Conservation (phyloP, 2,329 filamentous ascomycete species). For the Hypomyces rosellus region DNA sequence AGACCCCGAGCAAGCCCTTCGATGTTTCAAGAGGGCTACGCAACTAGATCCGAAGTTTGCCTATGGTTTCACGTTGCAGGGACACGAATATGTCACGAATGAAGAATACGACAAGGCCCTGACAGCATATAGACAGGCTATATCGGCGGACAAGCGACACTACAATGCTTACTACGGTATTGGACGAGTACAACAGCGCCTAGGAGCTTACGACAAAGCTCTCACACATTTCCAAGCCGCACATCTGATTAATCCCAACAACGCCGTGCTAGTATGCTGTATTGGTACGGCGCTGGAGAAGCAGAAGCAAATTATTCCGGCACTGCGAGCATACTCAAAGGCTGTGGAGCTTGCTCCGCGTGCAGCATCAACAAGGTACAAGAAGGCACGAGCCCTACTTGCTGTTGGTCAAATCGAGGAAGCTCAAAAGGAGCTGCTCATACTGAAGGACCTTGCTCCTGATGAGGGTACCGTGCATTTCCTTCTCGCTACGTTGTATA, state of each 20-base stretch:
- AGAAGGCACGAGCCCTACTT: conserved; percentile 83
- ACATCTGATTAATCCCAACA: conserved; percentile 84
- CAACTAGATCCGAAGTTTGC: conserved; percentile 86
- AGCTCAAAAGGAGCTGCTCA: conserved; percentile 74
- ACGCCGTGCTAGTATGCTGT: conserved; percentile 85
- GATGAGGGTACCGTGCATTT: conserved; percentile 97
- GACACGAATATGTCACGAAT: conserved; percentile 90
- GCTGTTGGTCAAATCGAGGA: conserved; percentile 63
- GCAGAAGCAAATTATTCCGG: conserved; percentile 72
- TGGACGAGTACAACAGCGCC: conserved; percentile 75
- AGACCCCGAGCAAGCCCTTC: conserved; percentile 89
- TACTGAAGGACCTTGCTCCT: conserved; percentile 85
- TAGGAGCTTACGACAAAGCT: conserved; percentile 85
- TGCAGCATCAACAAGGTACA: conserved; percentile 80
- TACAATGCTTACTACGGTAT: conserved; percentile 99
- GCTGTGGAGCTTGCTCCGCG: conserved; percentile 77
- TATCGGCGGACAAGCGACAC: conserved; percentile 79
- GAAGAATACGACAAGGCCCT: conserved; percentile 97
- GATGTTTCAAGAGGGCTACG: conserved; percentile 90
- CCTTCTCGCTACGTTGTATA: conserved; percentile 78
- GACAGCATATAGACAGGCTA: conserved; percentile 76
- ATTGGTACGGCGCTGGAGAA: conserved; percentile 88
- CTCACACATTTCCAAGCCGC: conserved; percentile 88
- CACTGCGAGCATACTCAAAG: conserved; percentile 73
- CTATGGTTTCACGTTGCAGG: conserved; percentile 92